Percentiles rank a stretch among this genome's conserved stretches.
phyloP scores from a whole-genome alignment of 2,329 filamentous ascomycete species.

The Claviceps digitariae region DNA sequence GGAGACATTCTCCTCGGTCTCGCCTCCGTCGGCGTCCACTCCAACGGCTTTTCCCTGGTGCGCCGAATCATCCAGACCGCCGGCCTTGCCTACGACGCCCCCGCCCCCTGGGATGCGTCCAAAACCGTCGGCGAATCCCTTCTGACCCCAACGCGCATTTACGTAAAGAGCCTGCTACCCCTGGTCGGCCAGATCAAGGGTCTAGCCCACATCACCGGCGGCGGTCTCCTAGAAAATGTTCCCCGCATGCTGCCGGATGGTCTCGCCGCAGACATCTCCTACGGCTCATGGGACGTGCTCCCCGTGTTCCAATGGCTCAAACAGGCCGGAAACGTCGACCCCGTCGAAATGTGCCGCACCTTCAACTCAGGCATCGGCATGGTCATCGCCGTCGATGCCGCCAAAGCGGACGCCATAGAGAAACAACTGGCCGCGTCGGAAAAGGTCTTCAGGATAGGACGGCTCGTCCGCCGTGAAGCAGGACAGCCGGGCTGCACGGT shows the following conservation, averaged over 20 bases:
- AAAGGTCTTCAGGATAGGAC: slow-evolving; percentile 63
- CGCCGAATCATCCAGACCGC: slow-evolving; percentile 70
- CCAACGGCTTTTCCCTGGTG: slow-evolving; percentile 95
- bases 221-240: slow-evolving; percentile 85
- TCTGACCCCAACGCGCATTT: slow-evolving; percentile 83
- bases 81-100: slow-evolving; percentile 55
- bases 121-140: slow-evolving; percentile 60
- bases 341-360: slow-evolving; percentile 73
- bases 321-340: slow-evolving; percentile 52
- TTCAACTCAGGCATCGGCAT: slow-evolving; percentile 96
- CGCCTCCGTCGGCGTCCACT: slow-evolving; percentile 77
- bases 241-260: slow-evolving; percentile 77
- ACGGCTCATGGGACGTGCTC: slow-evolving; percentile 59
- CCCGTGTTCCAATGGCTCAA: slow-evolving; percentile 82
- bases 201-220: slow-evolving; percentile 92
- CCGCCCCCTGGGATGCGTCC: slow-evolving; percentile 60
- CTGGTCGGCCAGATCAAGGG: slow-evolving; percentile 65
- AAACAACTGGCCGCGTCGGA: slow-evolving; percentile 52
- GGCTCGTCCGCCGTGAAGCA: slow-evolving; percentile 44
- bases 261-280: slow-evolving; percentile 71
- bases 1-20: slow-evolving; percentile 83
- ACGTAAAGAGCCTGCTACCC: slow-evolving; percentile 69
- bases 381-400: slow-evolving; percentile 66
- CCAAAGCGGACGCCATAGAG: slow-evolving; percentile 47
- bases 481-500: slow-evolving; percentile 21